A percentile compares a stretch with the other conserved stretches of the same genome.
Conservation (phyloP, 768 basidiomycete genomes). For the Galerina sulciceps region DNA sequence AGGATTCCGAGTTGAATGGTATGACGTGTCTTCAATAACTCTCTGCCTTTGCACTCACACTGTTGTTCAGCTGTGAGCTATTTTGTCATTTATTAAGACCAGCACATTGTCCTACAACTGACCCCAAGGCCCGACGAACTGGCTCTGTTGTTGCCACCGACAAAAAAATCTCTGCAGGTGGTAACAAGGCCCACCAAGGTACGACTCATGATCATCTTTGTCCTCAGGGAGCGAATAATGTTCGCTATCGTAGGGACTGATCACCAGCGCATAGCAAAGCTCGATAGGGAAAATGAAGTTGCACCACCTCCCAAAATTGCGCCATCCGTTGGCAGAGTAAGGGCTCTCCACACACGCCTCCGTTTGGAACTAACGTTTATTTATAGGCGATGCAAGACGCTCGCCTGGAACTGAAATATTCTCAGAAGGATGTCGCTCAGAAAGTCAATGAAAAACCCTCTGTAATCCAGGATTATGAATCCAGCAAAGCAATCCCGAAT, state of each 20-base stretch:
- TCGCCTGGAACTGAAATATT: constrained; percentile 75
- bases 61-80: constrained; percentile 55
- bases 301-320: constrained; percentile 86
- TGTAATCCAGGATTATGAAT: constrained; percentile 87
- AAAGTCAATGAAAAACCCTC: constrained; percentile 95
- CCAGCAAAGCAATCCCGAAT: constrained; percentile 86
- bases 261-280: constrained; percentile 91
- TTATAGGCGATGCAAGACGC: constrained; percentile 79
- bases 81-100: not conserved
- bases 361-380: not conserved
- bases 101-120: constrained; percentile 8
- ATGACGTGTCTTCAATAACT: constrained; percentile 21
- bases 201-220: not conserved
- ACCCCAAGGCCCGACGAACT: constrained; percentile 66
- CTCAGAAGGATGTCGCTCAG: constrained; percentile 92
- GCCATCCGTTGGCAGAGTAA: constrained; percentile 73
- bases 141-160: constrained; percentile 84
- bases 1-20: constrained; percentile 62
- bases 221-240: not conserved
- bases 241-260: constrained; percentile 67
- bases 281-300: constrained; percentile 95
- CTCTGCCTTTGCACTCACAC: constrained; percentile 1
- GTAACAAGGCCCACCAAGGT: constrained; percentile 83
- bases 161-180: constrained; percentile 71
- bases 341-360: not conserved